Conservation (phyloP, 345 rosid species). For the Pseudoturritis turrita region DNA sequence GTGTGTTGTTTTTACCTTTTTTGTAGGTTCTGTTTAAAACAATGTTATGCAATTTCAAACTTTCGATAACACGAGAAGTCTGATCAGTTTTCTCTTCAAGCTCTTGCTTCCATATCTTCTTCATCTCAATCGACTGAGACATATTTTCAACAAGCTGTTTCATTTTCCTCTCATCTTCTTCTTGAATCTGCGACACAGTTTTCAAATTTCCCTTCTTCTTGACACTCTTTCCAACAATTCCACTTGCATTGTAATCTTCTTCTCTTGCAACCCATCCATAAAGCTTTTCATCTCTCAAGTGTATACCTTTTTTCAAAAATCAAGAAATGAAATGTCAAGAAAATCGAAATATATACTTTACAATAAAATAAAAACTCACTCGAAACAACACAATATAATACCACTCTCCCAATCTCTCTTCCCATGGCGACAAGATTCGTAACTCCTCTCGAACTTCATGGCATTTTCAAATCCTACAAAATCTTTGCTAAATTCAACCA, state of each 20-base stretch:
- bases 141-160: conserved; percentile 37
- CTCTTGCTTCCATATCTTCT: conserved; percentile 30
- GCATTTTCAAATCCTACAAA: conserved; percentile 60
- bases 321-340: conserved; percentile 14
- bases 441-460: conserved; percentile 49
- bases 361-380: not conserved
- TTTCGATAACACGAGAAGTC: conserved; percentile 20
- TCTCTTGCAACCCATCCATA: conserved; percentile 76
- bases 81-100: conserved; percentile 41
- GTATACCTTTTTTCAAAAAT: not conserved
- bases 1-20: conserved; percentile 9
- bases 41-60: conserved; percentile 33
- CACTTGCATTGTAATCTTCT: conserved; percentile 38
- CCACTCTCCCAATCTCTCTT: conserved; percentile 36
- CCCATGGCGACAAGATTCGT: conserved; percentile 36
- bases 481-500: conserved; percentile 56
- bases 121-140: conserved; percentile 39
- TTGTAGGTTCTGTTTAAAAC: conserved; percentile 37
- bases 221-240: conserved; percentile 41
- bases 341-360: not conserved
- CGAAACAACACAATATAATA: not conserved
- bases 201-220: conserved; percentile 55
- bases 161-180: conserved; percentile 44
- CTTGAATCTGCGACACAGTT: conserved; percentile 39
- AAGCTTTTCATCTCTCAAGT: conserved; percentile 28